Evolutionary conservation across 352 stramenopile species (phyloP).

Genomic region (Phytophthora brassicae): DNA sequence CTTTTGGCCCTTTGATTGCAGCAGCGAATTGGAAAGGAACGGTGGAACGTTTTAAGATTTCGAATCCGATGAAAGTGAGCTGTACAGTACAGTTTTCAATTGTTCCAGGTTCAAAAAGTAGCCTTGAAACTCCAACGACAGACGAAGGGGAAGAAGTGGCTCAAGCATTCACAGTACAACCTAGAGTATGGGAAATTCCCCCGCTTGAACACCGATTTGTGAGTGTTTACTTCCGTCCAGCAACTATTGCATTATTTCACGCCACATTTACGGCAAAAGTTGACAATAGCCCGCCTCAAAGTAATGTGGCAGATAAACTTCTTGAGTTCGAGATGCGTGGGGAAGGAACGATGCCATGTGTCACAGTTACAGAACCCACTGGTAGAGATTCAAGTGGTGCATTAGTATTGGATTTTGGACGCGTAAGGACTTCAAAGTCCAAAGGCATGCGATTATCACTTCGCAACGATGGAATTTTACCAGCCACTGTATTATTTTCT

Average conservation of each 20-base stretch:
- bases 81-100: slow-evolving; percentile 88
- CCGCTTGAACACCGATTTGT: slow-evolving; percentile 94
- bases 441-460: slow-evolving; percentile 71
- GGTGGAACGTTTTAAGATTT: slow-evolving; percentile 94
- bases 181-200: slow-evolving; percentile 91
- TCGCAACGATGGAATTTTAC: slow-evolving; percentile 92
- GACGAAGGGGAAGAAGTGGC: slow-evolving; percentile 8
- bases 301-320: slow-evolving; percentile 29
- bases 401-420: slow-evolving; percentile 82
- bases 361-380: slow-evolving; percentile 87
- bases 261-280: slow-evolving; percentile 84
- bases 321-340: slow-evolving; percentile 91
- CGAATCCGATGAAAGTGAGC: slow-evolving; percentile 95
- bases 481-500: slow-evolving; percentile 90
- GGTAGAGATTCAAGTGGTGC: slow-evolving; percentile 57
- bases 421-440: slow-evolving; percentile 70
- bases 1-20: slow-evolving; percentile 84
- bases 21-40: slow-evolving; percentile 68
- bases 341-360: slow-evolving; percentile 92
- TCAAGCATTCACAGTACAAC: slow-evolving; percentile 89
- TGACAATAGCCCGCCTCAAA: slow-evolving; percentile 61
- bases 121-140: slow-evolving; percentile 14
- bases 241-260: slow-evolving; percentile 82
- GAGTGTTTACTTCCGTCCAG: slow-evolving; percentile 92
- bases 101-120: slow-evolving; percentile 16